These are phyloP conservation scores for Ichthyophthirius multifiliis DNA, from an alignment of 169 alveolate genomes.

Conservation along the genomic window DNA sequence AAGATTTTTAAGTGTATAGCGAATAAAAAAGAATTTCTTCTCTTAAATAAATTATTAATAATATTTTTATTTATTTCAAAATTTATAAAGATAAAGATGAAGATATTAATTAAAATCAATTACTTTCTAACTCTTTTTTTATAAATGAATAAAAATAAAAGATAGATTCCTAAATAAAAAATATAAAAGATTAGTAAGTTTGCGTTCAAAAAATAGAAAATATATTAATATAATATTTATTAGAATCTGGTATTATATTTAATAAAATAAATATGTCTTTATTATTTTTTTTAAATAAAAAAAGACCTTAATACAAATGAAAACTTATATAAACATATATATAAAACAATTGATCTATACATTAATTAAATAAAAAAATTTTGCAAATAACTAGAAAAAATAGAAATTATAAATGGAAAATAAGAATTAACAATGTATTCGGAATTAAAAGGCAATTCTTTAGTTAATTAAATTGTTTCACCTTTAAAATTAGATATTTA, in stretches of 20 bases:
- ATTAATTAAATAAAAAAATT: background rate
- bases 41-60: background rate
- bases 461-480: background rate
- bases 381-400: background rate
- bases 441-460: background rate
- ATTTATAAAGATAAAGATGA: background rate
- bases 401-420: background rate
- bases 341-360: background rate
- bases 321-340: background rate
- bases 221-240: too few species aligned
- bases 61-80: background rate
- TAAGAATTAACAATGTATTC: background rate
- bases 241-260: too few species aligned
- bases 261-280: too few species aligned
- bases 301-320: background rate
- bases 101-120: too few species aligned
- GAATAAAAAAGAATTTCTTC: background rate
- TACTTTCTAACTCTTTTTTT: background rate
- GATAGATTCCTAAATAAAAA: background rate
- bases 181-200: too few species aligned
- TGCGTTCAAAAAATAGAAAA: too few species aligned
- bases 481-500: background rate
- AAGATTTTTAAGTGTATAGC: background rate
- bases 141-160: background rate
- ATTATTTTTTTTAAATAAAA: background rate